Conservation (phyloP, 495 filamentous ascomycete genomes). For the Achaetomiella virescens region DNA sequence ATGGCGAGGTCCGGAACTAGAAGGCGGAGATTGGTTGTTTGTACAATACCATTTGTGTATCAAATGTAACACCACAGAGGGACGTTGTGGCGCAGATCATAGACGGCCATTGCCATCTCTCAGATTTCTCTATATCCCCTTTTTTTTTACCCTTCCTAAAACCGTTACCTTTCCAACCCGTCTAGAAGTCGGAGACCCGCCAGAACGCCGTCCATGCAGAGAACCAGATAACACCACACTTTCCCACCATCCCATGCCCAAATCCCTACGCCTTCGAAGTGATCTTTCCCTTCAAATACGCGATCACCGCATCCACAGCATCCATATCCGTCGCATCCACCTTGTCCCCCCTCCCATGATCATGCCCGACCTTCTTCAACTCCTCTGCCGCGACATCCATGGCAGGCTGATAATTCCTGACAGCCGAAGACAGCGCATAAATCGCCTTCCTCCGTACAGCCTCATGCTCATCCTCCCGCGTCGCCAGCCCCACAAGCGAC, state of each 20-base stretch:
- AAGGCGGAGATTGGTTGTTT: not conserved
- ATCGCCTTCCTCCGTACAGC: conserved; percentile 77
- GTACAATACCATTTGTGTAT: conserved; percentile 18
- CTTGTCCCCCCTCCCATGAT: conserved; percentile 33
- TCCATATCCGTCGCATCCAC: conserved; percentile 82
- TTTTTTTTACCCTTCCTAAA: not conserved
- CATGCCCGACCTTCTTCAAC: conserved; percentile 47
- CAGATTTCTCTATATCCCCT: not conserved
- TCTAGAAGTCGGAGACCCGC: conserved; percentile 6
- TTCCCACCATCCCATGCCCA: not conserved
- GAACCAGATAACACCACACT: not conserved
- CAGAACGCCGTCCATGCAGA: conserved; percentile 35
- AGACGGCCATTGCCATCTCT: not conserved
- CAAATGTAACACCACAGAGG: conserved; percentile 12
- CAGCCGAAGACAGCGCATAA: conserved; percentile 74
- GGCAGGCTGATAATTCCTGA: conserved; percentile 81
- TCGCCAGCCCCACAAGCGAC: conserved; percentile 58
- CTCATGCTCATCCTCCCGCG: conserved; percentile 48
- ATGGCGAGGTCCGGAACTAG: conserved; percentile 55
- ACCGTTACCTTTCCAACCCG: not conserved
- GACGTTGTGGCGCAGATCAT: not conserved
- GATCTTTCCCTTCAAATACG: conserved; percentile 54
- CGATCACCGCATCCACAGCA: conserved; percentile 66
- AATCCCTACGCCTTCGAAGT: conserved; percentile 5
- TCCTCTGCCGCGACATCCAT: conserved; percentile 60